Evolutionary conservation across 345 rosid species (phyloP).

Genomic region (Brassica cretica): DNA sequence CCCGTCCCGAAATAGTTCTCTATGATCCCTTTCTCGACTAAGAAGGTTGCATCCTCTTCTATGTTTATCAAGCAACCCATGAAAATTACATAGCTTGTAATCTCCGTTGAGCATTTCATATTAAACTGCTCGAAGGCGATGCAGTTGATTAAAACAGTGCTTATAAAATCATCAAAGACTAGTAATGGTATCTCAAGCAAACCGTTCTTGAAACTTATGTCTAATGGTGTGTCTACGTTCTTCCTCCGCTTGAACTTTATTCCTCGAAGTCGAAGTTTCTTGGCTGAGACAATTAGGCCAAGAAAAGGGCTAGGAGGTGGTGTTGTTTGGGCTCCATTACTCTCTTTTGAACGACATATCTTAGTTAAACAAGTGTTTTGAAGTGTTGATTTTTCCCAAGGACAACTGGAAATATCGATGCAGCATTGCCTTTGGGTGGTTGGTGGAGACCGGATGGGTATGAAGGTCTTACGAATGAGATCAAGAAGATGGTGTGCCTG

Average conservation of each 20-base stretch:
- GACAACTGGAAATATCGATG: background rate
- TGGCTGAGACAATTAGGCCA: constrained; percentile 40
- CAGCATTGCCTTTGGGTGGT: background rate
- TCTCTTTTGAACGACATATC: background rate
- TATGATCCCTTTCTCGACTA: constrained; percentile 46
- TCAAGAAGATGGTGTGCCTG: constrained; percentile 47
- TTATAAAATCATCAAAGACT: constrained; percentile 45
- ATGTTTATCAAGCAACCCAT: constrained; percentile 55
- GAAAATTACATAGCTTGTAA: constrained; percentile 52
- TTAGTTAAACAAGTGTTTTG: background rate
- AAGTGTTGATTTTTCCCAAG: background rate
- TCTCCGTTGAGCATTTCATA: constrained; percentile 37
- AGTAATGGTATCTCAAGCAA: constrained; percentile 49
- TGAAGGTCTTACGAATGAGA: constrained; percentile 24
- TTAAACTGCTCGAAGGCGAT: constrained; percentile 62
- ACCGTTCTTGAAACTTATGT: constrained; percentile 45
- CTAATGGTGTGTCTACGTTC: constrained; percentile 45
- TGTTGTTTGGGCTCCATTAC: background rate
- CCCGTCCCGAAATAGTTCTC: constrained; percentile 60
- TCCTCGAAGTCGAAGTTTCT: constrained; percentile 50
- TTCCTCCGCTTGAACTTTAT: constrained; percentile 38
- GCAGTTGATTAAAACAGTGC: constrained; percentile 48
- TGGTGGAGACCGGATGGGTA: background rate
- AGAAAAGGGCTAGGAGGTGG: constrained; percentile 15
- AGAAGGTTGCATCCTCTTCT: constrained; percentile 44